A percentile compares a stretch with the other conserved stretches of the same genome.
Conservation (phyloP, 495 filamentous ascomycete species). For the Penicillium coprophilum region DNA sequence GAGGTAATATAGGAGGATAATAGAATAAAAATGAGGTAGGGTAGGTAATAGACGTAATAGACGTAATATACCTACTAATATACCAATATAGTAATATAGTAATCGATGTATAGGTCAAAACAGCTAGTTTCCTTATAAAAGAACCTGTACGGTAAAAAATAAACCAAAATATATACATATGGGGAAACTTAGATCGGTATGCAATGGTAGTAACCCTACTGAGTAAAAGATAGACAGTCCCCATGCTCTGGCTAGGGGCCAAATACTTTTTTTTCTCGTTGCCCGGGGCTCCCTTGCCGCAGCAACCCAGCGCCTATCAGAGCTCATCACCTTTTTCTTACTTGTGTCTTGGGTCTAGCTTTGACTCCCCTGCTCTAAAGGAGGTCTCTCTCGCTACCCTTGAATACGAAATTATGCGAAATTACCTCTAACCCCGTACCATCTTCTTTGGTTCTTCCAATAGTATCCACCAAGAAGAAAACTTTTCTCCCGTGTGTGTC, state of each 20-base stretch:
- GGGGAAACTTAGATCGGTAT: not conserved
- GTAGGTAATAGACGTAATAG: not conserved
- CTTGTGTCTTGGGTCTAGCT: slow-evolving; percentile 1
- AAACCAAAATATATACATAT: not conserved
- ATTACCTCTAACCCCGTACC: slow-evolving; percentile 9
- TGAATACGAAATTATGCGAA: not conserved
- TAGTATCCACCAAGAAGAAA: slow-evolving; percentile 17
- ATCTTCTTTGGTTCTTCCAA: slow-evolving; percentile 29
- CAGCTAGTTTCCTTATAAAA: not conserved
- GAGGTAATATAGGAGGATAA: too few relatives aligned
- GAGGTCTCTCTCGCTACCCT: not conserved
- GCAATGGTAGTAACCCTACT: not conserved
- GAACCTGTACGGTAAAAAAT: slow-evolving; percentile 1
- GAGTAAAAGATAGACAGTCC: slow-evolving; percentile 8
- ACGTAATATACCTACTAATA: not conserved
- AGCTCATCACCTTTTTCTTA: slow-evolving; percentile 10
- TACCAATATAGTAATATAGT: not conserved
- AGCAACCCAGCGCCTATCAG: slow-evolving; percentile 44
- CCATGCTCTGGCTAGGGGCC: slow-evolving; percentile 9
- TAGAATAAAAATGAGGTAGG: too few relatives aligned
- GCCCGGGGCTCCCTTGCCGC: slow-evolving; percentile 51
- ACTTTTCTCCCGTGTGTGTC: slow-evolving; percentile 13
- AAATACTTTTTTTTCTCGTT: slow-evolving; percentile 30
- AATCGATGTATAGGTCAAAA: not conserved
- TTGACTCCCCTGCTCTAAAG: slow-evolving; percentile 13